Evolutionary conservation across 192 early-diverging fungal species (phyloP), one percentile per base, ranked within the genome.

Genomic region (Coemansia sp.): DNA sequence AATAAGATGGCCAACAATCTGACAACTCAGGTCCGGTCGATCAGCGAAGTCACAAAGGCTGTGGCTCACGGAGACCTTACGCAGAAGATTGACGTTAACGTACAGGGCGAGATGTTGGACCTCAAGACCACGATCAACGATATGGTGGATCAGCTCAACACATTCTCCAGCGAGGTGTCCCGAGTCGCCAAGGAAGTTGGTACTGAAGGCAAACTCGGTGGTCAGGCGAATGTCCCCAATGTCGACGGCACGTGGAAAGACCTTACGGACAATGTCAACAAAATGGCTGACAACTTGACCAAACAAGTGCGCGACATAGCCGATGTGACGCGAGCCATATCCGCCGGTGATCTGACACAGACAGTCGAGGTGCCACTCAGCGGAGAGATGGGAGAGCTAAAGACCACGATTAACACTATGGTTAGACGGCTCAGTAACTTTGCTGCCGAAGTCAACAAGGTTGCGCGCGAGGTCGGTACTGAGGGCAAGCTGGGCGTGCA

Each of bases 401-500:
- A 87, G 56, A 67, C 69, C 2, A 88, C 84, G 0, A 85, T 90
- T 54, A 90, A 88, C 73, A 61, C 66, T 9, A 87, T 90, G 82
- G 87, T 88, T 6, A 71, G 76, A 39, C 85, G 83, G 32, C 65
- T 88, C 8, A 60, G 61, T 41, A 83, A 79, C 27, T 88, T 90
- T 79, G 85, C 87, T 1, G 71, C 78, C 0, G 88, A 90, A 48
- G 84, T 85, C 54, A 83, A 83, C 26, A 78, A 84, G 62, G 88
- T 89, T 12, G 86, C 88, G 1, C 70, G 75, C 6, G 85, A 87
- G 58, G 88, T 90, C 20, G 88, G 88, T 27, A 88, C 83, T 0
- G 84, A 90, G 55, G 92, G 92, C 39, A 88, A 87, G 61, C 69
- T 93, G 14, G 92, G 92, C 27, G 92, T 82, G 29, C 86, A 92